Percentiles rank a stretch among this genome's conserved stretches.
Evolutionary conservation across 805 yeast genomes (phyloP).

Genomic region (Brettanomyces sp.): DNA sequence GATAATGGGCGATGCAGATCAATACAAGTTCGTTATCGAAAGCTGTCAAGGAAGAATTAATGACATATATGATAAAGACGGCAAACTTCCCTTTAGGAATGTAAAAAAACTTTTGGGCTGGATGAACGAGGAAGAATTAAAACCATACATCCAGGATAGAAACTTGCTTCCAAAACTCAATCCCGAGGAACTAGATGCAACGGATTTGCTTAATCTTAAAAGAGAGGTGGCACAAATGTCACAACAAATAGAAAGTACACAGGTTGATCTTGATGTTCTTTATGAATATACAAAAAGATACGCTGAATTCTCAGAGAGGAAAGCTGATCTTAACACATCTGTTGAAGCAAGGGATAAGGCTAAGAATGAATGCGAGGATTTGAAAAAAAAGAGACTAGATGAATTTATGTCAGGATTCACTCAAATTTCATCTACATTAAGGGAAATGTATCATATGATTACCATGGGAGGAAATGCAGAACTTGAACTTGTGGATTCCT

Average conservation of each 20-base stretch:
- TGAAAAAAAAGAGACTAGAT: constrained; percentile 64
- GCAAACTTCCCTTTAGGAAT: constrained; percentile 43
- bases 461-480: constrained; percentile 99
- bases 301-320: constrained; percentile 54
- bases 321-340: constrained; percentile 58
- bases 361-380: constrained; percentile 52
- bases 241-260: constrained; percentile 42
- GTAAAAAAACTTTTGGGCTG: constrained; percentile 40
- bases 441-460: constrained; percentile 97
- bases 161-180: constrained; percentile 11
- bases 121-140: constrained; percentile 31
- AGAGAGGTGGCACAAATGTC: constrained; percentile 47
- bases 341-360: constrained; percentile 56
- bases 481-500: constrained; percentile 84
- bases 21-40: constrained; percentile 31
- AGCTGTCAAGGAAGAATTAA: constrained; percentile 32
- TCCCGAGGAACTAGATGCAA: constrained; percentile 39
- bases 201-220: constrained; percentile 41
- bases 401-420: constrained; percentile 94
- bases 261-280: constrained; percentile 64
- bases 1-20: constrained; percentile 53
- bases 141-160: neutral
- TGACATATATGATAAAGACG: constrained; percentile 26
- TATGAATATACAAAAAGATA: constrained; percentile 66
- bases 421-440: constrained; percentile 74